A percentile compares a stretch with the other conserved stretches of the same genome.
phyloP scores from a whole-genome alignment of 2,329 filamentous ascomycete genomes.

The Calonectria montana region DNA sequence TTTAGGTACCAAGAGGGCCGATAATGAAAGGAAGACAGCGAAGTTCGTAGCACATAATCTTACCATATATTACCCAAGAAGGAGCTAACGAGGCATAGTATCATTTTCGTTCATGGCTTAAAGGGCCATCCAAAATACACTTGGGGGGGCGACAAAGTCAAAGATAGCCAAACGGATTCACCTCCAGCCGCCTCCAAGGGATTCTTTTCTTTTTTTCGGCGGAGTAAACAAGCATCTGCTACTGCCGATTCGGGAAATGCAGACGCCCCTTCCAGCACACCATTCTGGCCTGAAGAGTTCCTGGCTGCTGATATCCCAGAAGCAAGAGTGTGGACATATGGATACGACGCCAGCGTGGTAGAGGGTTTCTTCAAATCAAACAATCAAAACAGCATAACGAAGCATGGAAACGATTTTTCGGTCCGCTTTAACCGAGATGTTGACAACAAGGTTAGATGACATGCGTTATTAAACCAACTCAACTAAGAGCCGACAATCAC shows the following conservation, averaged over 20 bases:
- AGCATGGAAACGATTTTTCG: constrained; percentile 48
- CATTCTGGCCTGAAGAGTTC: constrained; percentile 51
- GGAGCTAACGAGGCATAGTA: constrained; percentile 32
- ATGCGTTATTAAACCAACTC: neutral
- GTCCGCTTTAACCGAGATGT: constrained; percentile 45
- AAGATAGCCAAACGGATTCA: neutral
- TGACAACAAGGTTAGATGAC: constrained; percentile 8
- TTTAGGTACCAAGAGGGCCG: neutral
- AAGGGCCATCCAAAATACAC: constrained; percentile 48
- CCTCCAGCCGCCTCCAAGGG: neutral
- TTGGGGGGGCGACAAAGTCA: constrained; percentile 40
- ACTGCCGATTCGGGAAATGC: neutral
- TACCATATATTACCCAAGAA: neutral
- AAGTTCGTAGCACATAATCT: neutral
- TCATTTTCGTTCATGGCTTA: constrained; percentile 51
- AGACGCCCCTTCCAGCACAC: constrained; percentile 7
- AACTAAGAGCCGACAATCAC: neutral
- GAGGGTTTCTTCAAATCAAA: constrained; percentile 48
- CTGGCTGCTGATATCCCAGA: constrained; percentile 50
- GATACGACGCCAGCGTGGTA: constrained; percentile 53
- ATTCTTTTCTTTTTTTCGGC: neutral
- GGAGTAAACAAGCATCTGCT: neutral
- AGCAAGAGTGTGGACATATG: constrained; percentile 53
- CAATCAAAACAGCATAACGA: constrained; percentile 51
- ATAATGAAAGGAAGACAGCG: neutral